phyloP scores from a whole-genome alignment of 768 basidiomycete species.

The Hydnomerulius pinastri region DNA sequence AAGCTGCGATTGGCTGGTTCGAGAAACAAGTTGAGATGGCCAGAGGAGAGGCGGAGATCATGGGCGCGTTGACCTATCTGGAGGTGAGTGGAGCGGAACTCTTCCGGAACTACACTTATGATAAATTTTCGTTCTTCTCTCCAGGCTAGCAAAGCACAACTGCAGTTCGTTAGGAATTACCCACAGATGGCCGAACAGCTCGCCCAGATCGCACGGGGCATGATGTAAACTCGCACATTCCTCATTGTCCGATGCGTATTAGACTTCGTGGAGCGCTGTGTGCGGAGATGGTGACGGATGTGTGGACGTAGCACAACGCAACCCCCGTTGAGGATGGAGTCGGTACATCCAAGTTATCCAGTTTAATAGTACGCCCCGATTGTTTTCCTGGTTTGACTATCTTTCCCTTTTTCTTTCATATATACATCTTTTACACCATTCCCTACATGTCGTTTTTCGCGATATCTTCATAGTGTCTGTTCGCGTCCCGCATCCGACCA shows the following conservation, averaged over 20 bases:
- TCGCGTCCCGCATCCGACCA: neutral
- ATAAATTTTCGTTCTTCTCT: conserved; percentile 9
- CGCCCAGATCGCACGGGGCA: conserved; percentile 44
- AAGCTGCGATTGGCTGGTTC: conserved; percentile 86
- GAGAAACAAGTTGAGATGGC: conserved; percentile 81
- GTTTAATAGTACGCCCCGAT: neutral
- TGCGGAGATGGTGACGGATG: no score
- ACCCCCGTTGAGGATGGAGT: neutral
- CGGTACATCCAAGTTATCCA: neutral
- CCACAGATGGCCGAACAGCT: conserved; percentile 82
- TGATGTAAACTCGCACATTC: conserved; percentile 28
- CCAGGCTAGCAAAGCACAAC: conserved; percentile 80
- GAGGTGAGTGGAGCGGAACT: conserved; percentile 50
- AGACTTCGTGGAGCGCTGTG: no score
- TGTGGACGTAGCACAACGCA: neutral
- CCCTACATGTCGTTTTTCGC: no score
- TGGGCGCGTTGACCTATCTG: conserved; percentile 74
- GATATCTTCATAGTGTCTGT: neutral
- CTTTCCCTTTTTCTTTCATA: no score
- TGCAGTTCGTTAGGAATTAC: conserved; percentile 81
- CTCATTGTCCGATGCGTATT: no score
- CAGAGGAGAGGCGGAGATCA: conserved; percentile 87
- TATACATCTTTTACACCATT: neutral
- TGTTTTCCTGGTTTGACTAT: neutral
- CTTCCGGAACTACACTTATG: neutral